A percentile compares a stretch with the other conserved stretches of the same genome.
These are phyloP conservation scores for Gloeophyllum trabeum DNA, from an alignment of 768 basidiomycete species.

Conservation along the genomic window DNA sequence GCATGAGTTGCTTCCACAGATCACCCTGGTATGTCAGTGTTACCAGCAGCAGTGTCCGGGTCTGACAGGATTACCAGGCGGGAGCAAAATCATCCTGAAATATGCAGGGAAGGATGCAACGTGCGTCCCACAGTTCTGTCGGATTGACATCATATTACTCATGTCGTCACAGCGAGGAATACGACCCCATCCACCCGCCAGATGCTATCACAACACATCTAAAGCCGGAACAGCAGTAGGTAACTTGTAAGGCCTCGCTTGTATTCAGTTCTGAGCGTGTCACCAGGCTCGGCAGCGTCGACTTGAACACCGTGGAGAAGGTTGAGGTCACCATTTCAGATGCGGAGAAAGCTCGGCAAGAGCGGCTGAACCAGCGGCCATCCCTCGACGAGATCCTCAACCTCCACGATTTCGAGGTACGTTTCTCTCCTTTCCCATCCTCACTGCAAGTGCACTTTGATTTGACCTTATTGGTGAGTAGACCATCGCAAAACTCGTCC, in stretches of 20 bases:
- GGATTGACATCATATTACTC: not conserved
- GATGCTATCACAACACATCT: constrained; percentile 69
- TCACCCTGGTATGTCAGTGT: constrained; percentile 3
- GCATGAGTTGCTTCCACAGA: not conserved
- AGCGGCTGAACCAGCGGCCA: constrained; percentile 52
- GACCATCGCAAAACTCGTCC: constrained; percentile 74
- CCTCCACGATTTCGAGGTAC: constrained; percentile 89
- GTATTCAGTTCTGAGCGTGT: too few species aligned
- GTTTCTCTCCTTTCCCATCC: constrained; percentile 10
- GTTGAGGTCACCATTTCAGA: constrained; percentile 53
- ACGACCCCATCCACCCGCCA: constrained; percentile 85
- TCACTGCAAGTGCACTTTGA: too few species aligned
- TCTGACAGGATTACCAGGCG: constrained; percentile 21
- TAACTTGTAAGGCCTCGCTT: too few species aligned
- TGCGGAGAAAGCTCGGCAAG: constrained; percentile 59
- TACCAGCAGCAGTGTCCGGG: not conserved
- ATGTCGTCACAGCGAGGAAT: constrained; percentile 32
- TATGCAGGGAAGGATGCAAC: constrained; percentile 45
- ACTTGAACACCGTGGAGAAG: constrained; percentile 54
- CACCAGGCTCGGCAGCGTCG: constrained; percentile 52
- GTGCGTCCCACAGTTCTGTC: constrained; percentile 7
- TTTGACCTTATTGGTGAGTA: constrained; percentile 14
- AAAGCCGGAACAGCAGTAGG: constrained; percentile 67
- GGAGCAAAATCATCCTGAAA: constrained; percentile 38
- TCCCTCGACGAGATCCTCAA: constrained; percentile 73